Percentiles rank a stretch among this genome's conserved stretches.
These are phyloP conservation scores for Russula earlei DNA, from an alignment of 768 basidiomycete species.

Conservation along the genomic window DNA sequence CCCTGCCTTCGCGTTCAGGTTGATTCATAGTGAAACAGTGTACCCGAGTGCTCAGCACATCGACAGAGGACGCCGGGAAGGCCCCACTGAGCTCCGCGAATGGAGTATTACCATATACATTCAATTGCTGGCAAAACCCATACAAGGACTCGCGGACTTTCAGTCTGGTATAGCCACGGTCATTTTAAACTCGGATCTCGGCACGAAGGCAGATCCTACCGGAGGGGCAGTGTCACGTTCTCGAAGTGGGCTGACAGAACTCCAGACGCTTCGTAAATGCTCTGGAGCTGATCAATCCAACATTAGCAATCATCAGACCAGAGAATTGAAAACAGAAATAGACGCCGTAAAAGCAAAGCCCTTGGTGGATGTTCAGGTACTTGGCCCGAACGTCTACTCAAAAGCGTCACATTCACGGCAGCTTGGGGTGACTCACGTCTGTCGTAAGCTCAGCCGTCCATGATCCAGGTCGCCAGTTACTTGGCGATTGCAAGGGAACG, in stretches of 20 bases:
- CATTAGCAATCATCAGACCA: neutral
- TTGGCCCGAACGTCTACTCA: neutral
- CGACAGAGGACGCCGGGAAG: constrained; percentile 33
- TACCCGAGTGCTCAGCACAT: constrained; percentile 25
- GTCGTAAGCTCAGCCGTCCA: constrained; percentile 25
- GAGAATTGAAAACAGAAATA: neutral
- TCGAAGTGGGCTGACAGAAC: constrained; percentile 31
- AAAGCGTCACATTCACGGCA: neutral
- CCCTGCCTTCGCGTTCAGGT: neutral
- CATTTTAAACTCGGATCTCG: neutral
- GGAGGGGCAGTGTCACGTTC: constrained; percentile 28
- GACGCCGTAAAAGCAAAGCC: neutral
- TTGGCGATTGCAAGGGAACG: constrained; percentile 28
- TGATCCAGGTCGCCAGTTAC: constrained; percentile 21
- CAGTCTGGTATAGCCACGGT: constrained; percentile 25
- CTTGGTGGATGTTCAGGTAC: neutral
- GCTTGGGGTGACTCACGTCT: constrained; percentile 20
- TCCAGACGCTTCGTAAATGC: constrained; percentile 28
- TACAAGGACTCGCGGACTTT: constrained; percentile 32
- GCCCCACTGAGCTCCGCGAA: constrained; percentile 50
- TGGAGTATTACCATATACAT: constrained; percentile 42
- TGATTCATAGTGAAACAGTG: constrained; percentile 35
- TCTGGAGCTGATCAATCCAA: constrained; percentile 20
- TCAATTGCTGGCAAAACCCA: constrained; percentile 38
- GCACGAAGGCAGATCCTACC: constrained; percentile 17